Base-by-base conservation (phyloP, 306 rosid genomes). In the Aeschynomene evenia region DNA sequence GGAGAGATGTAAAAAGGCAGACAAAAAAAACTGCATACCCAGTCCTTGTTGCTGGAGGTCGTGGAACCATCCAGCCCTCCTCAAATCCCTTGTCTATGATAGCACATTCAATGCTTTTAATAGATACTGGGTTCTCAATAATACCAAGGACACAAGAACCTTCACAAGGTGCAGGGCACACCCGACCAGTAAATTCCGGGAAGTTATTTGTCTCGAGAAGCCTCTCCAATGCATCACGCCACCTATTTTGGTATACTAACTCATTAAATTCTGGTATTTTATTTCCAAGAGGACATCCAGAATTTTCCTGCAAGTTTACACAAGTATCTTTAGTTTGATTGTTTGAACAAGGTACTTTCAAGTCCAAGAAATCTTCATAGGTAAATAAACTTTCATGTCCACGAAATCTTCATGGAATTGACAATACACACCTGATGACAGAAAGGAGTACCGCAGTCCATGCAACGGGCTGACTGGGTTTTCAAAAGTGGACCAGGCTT, bases 81-180 rank as follows among this genome's bases (percentile, higher is more conserved):
- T 91, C 95, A 62, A 91, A 95, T 73, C 91, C 99, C 88, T 95
- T 95, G 87, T 95, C 99, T 63, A 95, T 91, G 66, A 95, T 95
- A 60, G 99, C 86, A 84, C 97, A 95, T 76, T 95, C 99, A 61
- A 95, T 95, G 84, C 73, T 95, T 78, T 95, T 95, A 60, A 95
- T 91, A 55, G 99, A 89, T 7, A 68, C 99, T 0, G 99, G 96
- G 73, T 95, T 89, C 88, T 95, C 99, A 59, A 81, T 81, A 43
- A 82, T 82, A 42, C 85, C 85, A 69, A 82, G 85, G 28, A 95
- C 99, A 66, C 99, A 95, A 26, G 99, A 84, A 48, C 99, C 99
- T 86, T 95, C 99, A 63, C 99, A 95, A 48, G 99, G 99, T 19
- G 99, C 99, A n/a, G 99, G 99, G 62, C 99, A 95, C 29, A 95